Evolutionary conservation across 1,284 basidiomycete species (phyloP).

Genomic region (Cryptococcus sp.): DNA sequence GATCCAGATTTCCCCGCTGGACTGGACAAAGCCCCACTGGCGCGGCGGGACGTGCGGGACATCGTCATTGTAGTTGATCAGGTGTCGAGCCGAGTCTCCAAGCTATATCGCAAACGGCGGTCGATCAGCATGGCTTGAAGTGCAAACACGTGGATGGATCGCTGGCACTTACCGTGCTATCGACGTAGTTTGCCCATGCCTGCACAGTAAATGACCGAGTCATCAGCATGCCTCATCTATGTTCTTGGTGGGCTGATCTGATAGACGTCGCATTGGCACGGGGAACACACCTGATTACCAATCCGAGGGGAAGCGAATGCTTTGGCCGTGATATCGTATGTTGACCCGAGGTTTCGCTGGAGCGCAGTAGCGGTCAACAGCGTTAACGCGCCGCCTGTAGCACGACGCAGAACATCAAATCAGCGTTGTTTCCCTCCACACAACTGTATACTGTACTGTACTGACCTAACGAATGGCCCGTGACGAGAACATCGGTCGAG

Average conservation of each 20-base stretch:
- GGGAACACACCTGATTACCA: constrained; percentile 20
- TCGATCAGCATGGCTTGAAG: not conserved
- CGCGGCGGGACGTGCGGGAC: constrained; percentile 34
- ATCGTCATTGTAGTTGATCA: constrained; percentile 30
- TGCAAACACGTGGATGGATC: not conserved
- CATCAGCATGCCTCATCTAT: no score
- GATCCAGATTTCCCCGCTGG: constrained; percentile 30
- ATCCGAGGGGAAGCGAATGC: constrained; percentile 29
- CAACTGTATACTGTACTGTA: not conserved
- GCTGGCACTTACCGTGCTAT: constrained; percentile 16
- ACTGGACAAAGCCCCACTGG: constrained; percentile 21
- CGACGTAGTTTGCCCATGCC: constrained; percentile 32
- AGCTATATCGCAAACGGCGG: constrained; percentile 6
- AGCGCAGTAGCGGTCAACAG: constrained; percentile 24
- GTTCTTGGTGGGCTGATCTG: no score
- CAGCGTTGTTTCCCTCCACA: not conserved
- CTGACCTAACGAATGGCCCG: constrained; percentile 33
- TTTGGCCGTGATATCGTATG: constrained; percentile 11
- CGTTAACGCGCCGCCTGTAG: constrained; percentile 23
- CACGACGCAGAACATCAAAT: no score
- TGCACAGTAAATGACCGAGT: not conserved
- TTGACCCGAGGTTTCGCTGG: constrained; percentile 11
- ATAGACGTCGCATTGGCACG: not conserved
- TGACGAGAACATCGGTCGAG: constrained; percentile 21
- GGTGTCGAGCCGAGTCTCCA: constrained; percentile 17